phyloP scores from a whole-genome alignment of 768 basidiomycete genomes.

The Hebeloma cylindrosporum region DNA sequence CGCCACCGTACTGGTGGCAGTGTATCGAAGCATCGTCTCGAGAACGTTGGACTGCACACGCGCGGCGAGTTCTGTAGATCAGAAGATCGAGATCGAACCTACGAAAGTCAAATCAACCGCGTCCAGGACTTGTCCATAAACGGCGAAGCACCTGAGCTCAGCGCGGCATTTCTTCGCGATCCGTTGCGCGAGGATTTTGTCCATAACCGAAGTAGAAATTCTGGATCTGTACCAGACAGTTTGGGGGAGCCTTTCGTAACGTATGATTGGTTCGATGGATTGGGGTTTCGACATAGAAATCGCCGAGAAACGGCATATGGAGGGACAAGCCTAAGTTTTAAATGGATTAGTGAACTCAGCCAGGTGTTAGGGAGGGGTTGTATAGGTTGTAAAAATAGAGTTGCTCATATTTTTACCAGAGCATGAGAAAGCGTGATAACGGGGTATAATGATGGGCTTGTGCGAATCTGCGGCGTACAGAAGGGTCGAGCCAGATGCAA shows the following conservation, averaged over 20 bases:
- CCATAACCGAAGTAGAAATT: constrained; percentile 5
- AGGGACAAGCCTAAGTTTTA: too few species aligned
- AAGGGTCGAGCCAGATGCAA: constrained; percentile 1
- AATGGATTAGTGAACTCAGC: too few species aligned
- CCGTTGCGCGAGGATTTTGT: constrained; percentile 1
- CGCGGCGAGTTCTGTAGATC: constrained; percentile 16
- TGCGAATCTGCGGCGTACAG: constrained; percentile 17
- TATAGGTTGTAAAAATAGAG: constrained; percentile 13
- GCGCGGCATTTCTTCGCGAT: too few species aligned
- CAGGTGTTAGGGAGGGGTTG: constrained; percentile 18
- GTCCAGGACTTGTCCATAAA: constrained; percentile 1
- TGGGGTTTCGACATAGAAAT: too few species aligned
- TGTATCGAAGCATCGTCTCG: constrained; percentile 19
- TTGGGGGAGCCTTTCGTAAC: constrained; percentile 5
- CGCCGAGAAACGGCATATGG: too few species aligned
- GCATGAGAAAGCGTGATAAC: constrained; percentile 13
- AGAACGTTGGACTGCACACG: not conserved
- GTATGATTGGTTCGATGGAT: too few species aligned
- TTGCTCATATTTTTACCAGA: constrained; percentile 10
- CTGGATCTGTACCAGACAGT: constrained; percentile 8
- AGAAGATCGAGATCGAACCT: constrained; percentile 14
- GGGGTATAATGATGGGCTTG: constrained; percentile 10
- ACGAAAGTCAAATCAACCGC: not conserved
- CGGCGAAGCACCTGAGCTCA: not conserved
- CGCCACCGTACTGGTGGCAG: constrained; percentile 29